These are phyloP conservation scores for Uromyces viciae-fabae DNA, from an alignment of 1,284 basidiomycete genomes.

Conservation along the genomic window DNA sequence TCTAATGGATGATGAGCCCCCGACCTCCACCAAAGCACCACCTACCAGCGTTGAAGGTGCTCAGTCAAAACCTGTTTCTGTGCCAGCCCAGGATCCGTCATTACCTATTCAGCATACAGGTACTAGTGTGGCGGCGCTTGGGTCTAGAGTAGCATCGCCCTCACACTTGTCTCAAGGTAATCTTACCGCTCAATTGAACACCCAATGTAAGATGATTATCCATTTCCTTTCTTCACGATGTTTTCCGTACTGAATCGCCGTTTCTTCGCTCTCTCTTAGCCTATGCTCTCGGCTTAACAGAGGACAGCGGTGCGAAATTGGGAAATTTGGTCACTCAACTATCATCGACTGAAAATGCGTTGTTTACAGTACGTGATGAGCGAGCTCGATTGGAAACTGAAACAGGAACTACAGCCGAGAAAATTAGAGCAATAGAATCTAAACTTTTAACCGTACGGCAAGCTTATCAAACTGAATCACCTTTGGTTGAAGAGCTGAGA, in stretches of 20 bases:
- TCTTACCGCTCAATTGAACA: constrained; percentile 19
- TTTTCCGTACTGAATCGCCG: background rate
- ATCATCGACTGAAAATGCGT: constrained; percentile 66
- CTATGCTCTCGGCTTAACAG: constrained; percentile 37
- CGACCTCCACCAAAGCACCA: constrained; percentile 52
- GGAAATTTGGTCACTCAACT: constrained; percentile 81
- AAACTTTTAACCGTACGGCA: constrained; percentile 59
- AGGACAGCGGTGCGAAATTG: constrained; percentile 66
- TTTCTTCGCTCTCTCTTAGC: background rate
- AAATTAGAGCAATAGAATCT: constrained; percentile 56
- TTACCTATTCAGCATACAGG: constrained; percentile 15
- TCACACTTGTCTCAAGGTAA: background rate
- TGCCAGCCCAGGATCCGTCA: background rate
- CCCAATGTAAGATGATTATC: constrained; percentile 29
- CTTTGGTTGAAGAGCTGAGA: constrained; percentile 68
- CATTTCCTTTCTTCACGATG: background rate
- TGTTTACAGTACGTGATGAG: constrained; percentile 53
- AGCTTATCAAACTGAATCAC: constrained; percentile 79
- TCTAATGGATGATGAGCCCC: constrained; percentile 64
- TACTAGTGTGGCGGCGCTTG: constrained; percentile 45
- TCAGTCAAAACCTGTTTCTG: constrained; percentile 13
- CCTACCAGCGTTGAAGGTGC: constrained; percentile 39
- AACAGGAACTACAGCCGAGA: constrained; percentile 64
- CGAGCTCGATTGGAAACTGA: constrained; percentile 55
- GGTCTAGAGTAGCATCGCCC: constrained; percentile 42